Evolutionary conservation across 2,329 filamentous ascomycete genomes (phyloP), one percentile per base, ranked within the genome.

Genomic region (Xylariaceae sp.): DNA sequence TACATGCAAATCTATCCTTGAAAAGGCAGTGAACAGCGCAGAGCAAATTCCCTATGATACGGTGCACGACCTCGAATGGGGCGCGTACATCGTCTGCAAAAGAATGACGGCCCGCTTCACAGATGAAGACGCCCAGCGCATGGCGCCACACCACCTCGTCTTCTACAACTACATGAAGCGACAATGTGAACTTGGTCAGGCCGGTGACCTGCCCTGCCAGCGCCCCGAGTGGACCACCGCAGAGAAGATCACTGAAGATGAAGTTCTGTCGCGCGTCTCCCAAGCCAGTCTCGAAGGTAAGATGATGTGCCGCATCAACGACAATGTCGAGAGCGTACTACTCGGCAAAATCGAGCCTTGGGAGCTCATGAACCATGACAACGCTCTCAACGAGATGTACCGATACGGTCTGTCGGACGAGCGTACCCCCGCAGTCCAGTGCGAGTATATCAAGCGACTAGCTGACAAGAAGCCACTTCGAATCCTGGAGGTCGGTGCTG

Each of bases 401-500:
- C 50, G 53, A 13, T 56, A 57, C 24, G 54, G 54, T 47, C 53
- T 57, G 19, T 57, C 54, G 8, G 54, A 57, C 19, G 54, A 57
- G 45, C 53, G 53, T 19, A 56, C 53, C 9, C 54, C 53, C 18
- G 53, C 56, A 1, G 47, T 54, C 30, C 52, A 57, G 31, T 56
- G 52, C 43, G 55, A 57, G 30, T 59, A 55, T 36, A 54, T 59
- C 39, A 52, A 50, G 36, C 50, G 47, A 30, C 48, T 59, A 2
- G 49, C 53, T 17, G 44, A 59, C 18, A 62, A 63, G 46, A 56
- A 53, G 4, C 55, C 56, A 9, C 52, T 66, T 26, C 56, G 58
- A 13, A 62, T 72, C 26, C 49, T 73, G 7, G 55, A 59, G 17
- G 56, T 68, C 11, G 68, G 69, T 41, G 68, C 65, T 9, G 69